A percentile compares a stretch with the other conserved stretches of the same genome.
These are phyloP conservation scores for Fusarium sp. DNA, from an alignment of 2,329 filamentous ascomycete species.

Conservation along the genomic window DNA sequence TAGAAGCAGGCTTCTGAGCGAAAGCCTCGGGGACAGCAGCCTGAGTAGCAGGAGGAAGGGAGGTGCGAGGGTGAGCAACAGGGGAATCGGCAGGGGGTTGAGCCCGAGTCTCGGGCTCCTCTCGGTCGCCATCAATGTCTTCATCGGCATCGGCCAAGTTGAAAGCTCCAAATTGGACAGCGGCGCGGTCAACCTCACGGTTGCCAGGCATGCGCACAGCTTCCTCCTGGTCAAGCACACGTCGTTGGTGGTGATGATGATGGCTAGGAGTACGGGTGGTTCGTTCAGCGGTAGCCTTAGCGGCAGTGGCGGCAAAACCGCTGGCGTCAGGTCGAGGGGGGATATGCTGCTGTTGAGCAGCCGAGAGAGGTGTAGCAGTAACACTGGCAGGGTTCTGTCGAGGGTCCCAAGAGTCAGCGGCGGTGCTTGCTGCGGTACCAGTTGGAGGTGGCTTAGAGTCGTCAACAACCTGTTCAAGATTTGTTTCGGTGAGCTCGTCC, in stretches of 20 bases:
- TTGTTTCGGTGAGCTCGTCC: conserved; percentile 89
- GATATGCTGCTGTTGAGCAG: conserved; percentile 71
- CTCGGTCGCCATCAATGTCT: conserved; percentile 92
- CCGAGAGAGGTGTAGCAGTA: conserved; percentile 74
- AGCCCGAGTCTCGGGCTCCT: conserved; percentile 93
- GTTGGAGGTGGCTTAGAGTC: conserved; percentile 81
- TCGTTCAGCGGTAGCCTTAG: conserved; percentile 78
- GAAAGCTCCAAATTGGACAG: conserved; percentile 97
- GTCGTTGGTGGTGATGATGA: conserved; percentile 69
- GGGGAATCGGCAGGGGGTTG: conserved; percentile 96
- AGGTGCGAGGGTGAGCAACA: conserved; percentile 84
- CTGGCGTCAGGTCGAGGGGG: conserved; percentile 66
- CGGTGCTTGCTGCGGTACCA: conserved; percentile 87
- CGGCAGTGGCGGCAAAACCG: conserved; percentile 82
- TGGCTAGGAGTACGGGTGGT: conserved; percentile 80
- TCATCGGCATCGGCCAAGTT: conserved; percentile 86
- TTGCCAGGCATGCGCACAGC: conserved; percentile 98
- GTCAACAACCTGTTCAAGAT: conserved; percentile 91
- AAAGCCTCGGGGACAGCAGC: conserved; percentile 68
- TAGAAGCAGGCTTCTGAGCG: conserved; percentile 65
- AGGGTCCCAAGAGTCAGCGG: conserved; percentile 86
- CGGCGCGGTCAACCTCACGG: conserved; percentile 90
- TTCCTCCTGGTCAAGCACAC: conserved; percentile 94
- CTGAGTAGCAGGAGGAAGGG: conserved; percentile 80
- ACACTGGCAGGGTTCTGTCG: conserved; percentile 69